Evolutionary conservation across 495 filamentous ascomycete genomes (phyloP).

Genomic region (Neurospora sp.): DNA sequence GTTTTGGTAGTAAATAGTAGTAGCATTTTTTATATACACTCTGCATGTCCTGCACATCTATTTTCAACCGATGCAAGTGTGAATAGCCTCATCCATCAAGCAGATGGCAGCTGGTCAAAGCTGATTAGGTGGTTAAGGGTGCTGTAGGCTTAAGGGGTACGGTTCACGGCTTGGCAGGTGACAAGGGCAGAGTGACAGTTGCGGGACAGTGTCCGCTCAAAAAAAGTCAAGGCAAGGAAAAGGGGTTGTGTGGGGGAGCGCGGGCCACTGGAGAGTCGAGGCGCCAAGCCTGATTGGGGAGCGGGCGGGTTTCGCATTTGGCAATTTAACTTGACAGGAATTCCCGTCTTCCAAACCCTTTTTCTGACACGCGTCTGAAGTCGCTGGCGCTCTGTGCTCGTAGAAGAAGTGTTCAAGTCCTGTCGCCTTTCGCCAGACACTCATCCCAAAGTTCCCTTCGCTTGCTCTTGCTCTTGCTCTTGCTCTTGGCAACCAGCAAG

Average conservation of each 20-base stretch:
- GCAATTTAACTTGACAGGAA: constrained; percentile 24
- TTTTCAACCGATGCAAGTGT: not conserved
- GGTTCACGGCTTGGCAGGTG: not conserved
- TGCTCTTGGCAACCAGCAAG: not conserved
- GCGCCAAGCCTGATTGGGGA: constrained; percentile 12
- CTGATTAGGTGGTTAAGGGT: not conserved
- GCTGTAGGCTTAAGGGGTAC: not conserved
- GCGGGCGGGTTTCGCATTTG: constrained; percentile 10
- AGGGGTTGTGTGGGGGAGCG: not conserved
- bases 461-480: constrained; percentile 1
- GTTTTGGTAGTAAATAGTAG: not conserved
- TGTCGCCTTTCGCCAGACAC: constrained; percentile 1
- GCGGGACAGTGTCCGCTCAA: not conserved
- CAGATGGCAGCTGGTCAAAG: not conserved
- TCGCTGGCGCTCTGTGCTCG: not conserved
- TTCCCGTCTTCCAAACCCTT: constrained; percentile 7
- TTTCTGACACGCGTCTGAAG: constrained; percentile 19
- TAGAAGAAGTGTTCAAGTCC: not conserved
- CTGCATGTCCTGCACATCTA: not conserved
- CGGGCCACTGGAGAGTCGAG: not conserved
- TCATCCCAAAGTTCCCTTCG: not conserved
- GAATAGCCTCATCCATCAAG: not conserved
- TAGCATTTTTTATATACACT: not conserved
- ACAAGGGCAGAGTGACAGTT: not conserved
- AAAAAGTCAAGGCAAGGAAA: not conserved